Evolutionary conservation across 2,329 filamentous ascomycete species (phyloP).

Genomic region (Aspergillus hortae): DNA sequence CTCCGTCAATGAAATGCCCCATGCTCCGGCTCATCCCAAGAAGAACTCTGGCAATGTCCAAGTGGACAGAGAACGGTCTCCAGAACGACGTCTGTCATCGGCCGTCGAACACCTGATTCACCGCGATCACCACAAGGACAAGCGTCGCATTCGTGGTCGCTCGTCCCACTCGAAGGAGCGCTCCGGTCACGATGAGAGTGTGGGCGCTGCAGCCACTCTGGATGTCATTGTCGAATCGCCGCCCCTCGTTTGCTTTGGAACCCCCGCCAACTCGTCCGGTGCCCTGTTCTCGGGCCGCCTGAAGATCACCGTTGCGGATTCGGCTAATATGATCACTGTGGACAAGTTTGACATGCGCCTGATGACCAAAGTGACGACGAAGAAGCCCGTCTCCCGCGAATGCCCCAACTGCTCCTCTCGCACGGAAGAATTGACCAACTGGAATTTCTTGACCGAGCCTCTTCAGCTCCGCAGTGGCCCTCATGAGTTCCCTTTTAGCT

Average conservation of each 20-base stretch:
- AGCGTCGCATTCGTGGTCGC: slow-evolving; percentile 36
- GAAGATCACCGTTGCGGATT: slow-evolving; percentile 66
- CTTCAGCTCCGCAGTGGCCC: slow-evolving; percentile 48
- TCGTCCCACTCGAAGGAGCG: slow-evolving; percentile 38
- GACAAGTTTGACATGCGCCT: slow-evolving; percentile 71
- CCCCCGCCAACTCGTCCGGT: slow-evolving; percentile 70
- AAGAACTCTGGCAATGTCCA: slow-evolving; percentile 23
- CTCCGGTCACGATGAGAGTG: slow-evolving; percentile 22
- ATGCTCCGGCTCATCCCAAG: slow-evolving; percentile 18
- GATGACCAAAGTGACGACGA: slow-evolving; percentile 67
- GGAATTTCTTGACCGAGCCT: slow-evolving; percentile 67
- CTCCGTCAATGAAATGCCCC: slow-evolving; percentile 35
- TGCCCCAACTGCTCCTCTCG: slow-evolving; percentile 74
- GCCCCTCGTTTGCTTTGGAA: slow-evolving; percentile 78
- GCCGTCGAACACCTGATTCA: slow-evolving; percentile 44
- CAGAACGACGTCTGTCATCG: slow-evolving; percentile 41
- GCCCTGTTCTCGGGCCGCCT: slow-evolving; percentile 83
- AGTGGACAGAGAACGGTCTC: slow-evolving; percentile 30
- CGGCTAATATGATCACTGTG: slow-evolving; percentile 58
- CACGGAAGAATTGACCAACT: slow-evolving; percentile 70
- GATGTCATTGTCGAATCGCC: slow-evolving; percentile 75
- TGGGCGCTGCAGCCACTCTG: slow-evolving; percentile 49
- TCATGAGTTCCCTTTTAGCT: slow-evolving; percentile 85
- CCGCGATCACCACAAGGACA: slow-evolving; percentile 40
- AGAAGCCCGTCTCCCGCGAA: slow-evolving; percentile 75